phyloP scores from a whole-genome alignment of 1,284 basidiomycete species.

The Anthracocystis panici-leucophaei region DNA sequence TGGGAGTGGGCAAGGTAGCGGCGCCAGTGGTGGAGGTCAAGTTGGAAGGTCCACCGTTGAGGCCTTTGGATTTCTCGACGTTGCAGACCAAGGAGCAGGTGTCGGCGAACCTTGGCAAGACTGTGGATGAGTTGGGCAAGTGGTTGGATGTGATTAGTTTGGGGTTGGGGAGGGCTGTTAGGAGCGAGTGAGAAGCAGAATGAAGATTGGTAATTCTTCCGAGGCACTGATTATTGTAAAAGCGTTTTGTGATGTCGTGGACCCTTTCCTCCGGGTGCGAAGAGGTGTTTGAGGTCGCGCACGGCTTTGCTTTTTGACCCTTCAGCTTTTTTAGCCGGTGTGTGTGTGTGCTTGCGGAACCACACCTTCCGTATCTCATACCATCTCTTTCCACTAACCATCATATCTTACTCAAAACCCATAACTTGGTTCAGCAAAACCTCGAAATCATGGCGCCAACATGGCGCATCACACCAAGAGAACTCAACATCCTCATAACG shows the following conservation, averaged over 20 bases:
- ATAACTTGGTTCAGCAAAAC: too few species aligned
- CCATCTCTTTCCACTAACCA: background rate
- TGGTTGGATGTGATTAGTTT: constrained; percentile 82
- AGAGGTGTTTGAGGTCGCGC: background rate
- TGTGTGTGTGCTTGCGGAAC: background rate
- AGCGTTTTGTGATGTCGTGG: too few species aligned
- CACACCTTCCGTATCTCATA: background rate
- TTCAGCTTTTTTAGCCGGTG: background rate
- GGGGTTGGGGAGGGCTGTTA: constrained; percentile 69
- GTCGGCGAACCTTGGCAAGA: constrained; percentile 79
- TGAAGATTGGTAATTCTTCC: too few species aligned
- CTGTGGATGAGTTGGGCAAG: constrained; percentile 81
- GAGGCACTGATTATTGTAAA: too few species aligned
- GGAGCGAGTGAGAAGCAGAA: background rate
- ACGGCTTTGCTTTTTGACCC: background rate
- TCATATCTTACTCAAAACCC: background rate
- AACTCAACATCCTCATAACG: constrained; percentile 46
- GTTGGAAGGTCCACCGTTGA: constrained; percentile 71
- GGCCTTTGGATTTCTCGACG: constrained; percentile 78
- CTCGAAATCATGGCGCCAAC: constrained; percentile 28
- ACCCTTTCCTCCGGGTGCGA: too few species aligned
- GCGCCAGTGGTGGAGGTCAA: background rate
- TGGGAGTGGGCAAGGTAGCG: background rate
- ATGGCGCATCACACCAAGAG: background rate
- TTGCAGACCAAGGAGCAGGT: constrained; percentile 77